Evolutionary conservation across 1,284 basidiomycete genomes (phyloP), one percentile per base, ranked within the genome.

Genomic region (Puccinia triticina): DNA sequence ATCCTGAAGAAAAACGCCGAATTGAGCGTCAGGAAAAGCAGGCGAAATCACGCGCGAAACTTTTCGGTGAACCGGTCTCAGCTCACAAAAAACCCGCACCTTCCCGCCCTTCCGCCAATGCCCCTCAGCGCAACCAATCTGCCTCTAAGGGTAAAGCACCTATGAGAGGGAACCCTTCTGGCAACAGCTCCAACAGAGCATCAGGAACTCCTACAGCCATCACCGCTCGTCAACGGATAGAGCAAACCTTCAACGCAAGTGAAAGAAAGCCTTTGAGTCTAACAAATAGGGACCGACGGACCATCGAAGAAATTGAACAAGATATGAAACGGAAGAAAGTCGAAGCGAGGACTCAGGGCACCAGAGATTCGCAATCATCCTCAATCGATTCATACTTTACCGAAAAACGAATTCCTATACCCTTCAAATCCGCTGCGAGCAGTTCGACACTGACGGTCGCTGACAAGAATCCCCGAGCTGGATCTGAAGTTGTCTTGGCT

Each of bases 281-380:
- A 50, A 21, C 50, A 1, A 82, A 75, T 46, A 74, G 59, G 26
- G 71, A 82, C 37, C 32, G 79, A 48, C 57, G 79, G 16, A 82
- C 79, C n/a, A 82, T 82, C 29, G 79, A 82, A 37, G 79, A 82
- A 40, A 55, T 82, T n/a, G 79, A 82, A 67, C 50, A 72, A 59
- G 79, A 82, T 40, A 82, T 82, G 72, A 74, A 67, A 67, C 40
- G 55, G 4, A 69, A 40, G 29, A 79, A 67, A 43, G 48, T 5
- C n/a, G 71, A 53, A 53, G 32, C 29, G 16, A 14, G 73, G 7
- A 50, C 37, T 29, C 37, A 64, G 2, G 48, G 5, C 26, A 59
- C 21, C 53, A 34, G 32, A 21, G 5, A 32, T 34, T 46, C 74
- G 11, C 48, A 67, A 78, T n/a, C 53, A 69, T 34, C 48, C 37